Percentiles rank a stretch among this genome's conserved stretches.
These are phyloP conservation scores for Onygenales sp. DNA, from an alignment of 2,329 filamentous ascomycete genomes.

Conservation along the genomic window DNA sequence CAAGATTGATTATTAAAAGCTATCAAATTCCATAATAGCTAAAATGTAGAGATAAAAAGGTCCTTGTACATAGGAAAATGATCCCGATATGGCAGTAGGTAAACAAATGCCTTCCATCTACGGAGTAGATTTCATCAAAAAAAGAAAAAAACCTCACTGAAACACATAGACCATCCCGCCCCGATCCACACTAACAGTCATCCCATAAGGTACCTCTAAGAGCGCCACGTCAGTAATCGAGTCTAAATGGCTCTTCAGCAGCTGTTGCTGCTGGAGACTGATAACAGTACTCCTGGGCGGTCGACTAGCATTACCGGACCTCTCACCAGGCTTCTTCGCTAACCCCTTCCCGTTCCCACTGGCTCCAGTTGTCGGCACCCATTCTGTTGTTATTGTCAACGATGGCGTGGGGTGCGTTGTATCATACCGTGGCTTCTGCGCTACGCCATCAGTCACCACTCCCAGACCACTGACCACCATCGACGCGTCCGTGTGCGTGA, in stretches of 20 bases:
- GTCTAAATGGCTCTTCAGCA: conserved; percentile 81
- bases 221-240: conserved; percentile 80
- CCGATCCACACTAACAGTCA: conserved; percentile 84
- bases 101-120: not conserved
- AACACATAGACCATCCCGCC: conserved; percentile 84
- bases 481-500: conserved; percentile 67
- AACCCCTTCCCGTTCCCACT: conserved; percentile 19
- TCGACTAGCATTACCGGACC: conserved; percentile 23
- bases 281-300: conserved; percentile 74
- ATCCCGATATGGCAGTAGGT: not conserved
- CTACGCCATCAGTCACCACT: conserved; percentile 47
- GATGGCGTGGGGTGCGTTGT: conserved; percentile 53
- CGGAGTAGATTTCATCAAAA: not conserved
- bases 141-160: conserved; percentile 33
- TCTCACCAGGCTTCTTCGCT: conserved; percentile 30
- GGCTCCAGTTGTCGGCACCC: conserved; percentile 36
- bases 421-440: conserved; percentile 58
- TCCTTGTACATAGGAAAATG: not conserved
- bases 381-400: conserved; percentile 59
- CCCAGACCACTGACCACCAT: conserved; percentile 70
- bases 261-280: conserved; percentile 73
- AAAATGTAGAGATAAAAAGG: too few species aligned
- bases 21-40: too few species aligned
- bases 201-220: conserved; percentile 79
- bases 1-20: too few species aligned